These are phyloP conservation scores for Chrysanthemum lavandulifolium DNA, from an alignment of 129 eudicot species.

Conservation along the genomic window DNA sequence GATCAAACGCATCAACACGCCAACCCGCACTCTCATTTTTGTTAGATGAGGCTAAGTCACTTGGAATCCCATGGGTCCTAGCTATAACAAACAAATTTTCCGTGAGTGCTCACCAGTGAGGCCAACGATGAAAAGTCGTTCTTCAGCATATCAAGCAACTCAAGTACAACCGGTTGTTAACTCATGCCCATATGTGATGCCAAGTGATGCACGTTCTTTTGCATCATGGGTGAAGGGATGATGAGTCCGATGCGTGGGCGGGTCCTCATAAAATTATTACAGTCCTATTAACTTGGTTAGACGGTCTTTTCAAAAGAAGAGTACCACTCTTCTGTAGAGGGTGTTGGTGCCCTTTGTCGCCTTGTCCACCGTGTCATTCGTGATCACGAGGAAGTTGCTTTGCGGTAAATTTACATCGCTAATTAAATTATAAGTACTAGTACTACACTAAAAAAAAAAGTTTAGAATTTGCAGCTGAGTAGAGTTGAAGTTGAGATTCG, in stretches of 20 bases:
- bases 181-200: conserved; percentile 85
- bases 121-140: too few species aligned
- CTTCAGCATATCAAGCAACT: conserved; percentile 78
- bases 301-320: conserved; percentile 68
- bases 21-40: too few species aligned
- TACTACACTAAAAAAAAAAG: too few species aligned
- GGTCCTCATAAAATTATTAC: conserved; percentile 51
- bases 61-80: too few species aligned
- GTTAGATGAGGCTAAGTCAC: too few species aligned
- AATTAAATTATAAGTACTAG: background rate
- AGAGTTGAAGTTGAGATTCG: too few species aligned
- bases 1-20: too few species aligned
- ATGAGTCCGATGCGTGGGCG: conserved; percentile 35
- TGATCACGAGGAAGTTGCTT: conserved; percentile 72
- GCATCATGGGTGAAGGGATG: conserved; percentile 28
- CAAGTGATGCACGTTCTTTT: conserved; percentile 48
- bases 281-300: conserved; percentile 55
- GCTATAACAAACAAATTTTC: too few species aligned
- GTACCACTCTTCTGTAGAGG: conserved; percentile 77
- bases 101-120: too few species aligned
- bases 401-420: conserved; percentile 47
- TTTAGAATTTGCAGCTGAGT: too few species aligned
- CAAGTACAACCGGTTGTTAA: conserved; percentile 62
- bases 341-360: conserved; percentile 71
- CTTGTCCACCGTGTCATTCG: conserved; percentile 76